Evolutionary conservation across 2,329 filamentous ascomycete species (phyloP).

Genomic region (Dothideomycetes sp.): DNA sequence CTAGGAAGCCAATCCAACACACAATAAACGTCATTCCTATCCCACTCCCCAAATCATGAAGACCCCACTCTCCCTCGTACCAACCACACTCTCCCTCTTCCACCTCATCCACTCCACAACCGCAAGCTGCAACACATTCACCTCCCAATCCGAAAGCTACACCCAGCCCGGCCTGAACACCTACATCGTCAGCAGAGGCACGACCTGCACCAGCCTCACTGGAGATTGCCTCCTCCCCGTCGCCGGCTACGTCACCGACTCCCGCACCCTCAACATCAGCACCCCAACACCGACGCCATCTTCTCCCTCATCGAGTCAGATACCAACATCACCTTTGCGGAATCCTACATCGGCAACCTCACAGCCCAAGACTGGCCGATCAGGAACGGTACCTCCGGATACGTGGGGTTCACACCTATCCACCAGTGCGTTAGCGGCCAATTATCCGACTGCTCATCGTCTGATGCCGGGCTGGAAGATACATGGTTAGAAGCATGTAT

Average conservation of each 20-base stretch:
- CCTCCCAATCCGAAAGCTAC: neutral
- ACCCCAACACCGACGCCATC: neutral
- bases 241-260: neutral
- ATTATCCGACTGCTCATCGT: neutral
- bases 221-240: neutral
- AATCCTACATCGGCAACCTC: neutral
- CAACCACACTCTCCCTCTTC: no score
- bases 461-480: neutral
- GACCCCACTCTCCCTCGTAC: no score
- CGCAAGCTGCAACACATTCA: neutral
- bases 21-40: no score
- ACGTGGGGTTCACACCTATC: constrained; percentile 1
- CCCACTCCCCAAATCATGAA: no score
- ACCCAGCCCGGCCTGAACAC: neutral
- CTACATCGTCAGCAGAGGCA: constrained; percentile 1
- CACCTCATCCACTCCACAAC: no score
- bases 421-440: neutral
- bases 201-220: neutral
- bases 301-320: neutral
- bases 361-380: neutral
- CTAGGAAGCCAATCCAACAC: no score
- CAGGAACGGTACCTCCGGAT: neutral
- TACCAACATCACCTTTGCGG: neutral
- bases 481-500: neutral
- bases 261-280: neutral